Percentiles rank a stretch among this genome's conserved stretches.
Conservation (phyloP, 345 rosid genomes). For the Crucihimalaya himalaica region DNA sequence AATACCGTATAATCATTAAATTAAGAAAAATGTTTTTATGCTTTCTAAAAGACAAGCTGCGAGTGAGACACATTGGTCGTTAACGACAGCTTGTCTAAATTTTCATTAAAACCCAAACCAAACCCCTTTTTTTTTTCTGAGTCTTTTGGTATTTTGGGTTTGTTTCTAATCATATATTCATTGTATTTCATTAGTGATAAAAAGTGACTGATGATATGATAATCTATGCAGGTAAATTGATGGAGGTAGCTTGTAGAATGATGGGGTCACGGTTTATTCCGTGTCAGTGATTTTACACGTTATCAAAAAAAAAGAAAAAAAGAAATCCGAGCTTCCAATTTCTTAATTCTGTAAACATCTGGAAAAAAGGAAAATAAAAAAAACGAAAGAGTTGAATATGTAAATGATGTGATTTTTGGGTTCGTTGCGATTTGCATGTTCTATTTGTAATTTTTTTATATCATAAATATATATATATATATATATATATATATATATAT, state of each 20-base stretch:
- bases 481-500: conserved; percentile 20
- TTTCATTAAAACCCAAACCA: conserved; percentile 35
- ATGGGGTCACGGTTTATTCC: conserved; percentile 61
- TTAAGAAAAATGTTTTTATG: background rate
- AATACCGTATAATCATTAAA: conserved; percentile 16
- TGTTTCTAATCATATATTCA: conserved; percentile 5
- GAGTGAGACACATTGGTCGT: conserved; percentile 52
- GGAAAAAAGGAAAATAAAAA: background rate
- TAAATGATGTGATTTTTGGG: conserved; percentile 46
- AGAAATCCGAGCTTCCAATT: conserved; percentile 4
- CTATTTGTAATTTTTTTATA: conserved; percentile 24
- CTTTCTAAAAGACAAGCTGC: conserved; percentile 47
- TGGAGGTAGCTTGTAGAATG: conserved; percentile 86
- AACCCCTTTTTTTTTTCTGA: conserved; percentile 2
- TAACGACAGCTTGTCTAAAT: conserved; percentile 36
- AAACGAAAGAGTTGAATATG: conserved; percentile 27
- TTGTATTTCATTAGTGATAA: background rate
- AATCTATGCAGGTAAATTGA: conserved; percentile 66
- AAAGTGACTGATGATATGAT: conserved; percentile 8
- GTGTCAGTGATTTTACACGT: conserved; percentile 56
- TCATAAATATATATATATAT: conserved; percentile 20
- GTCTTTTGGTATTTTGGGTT: background rate
- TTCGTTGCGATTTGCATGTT: conserved; percentile 34
- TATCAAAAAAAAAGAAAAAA: conserved; percentile 6
- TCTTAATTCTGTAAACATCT: conserved; percentile 46